Base-by-base conservation (phyloP, 768 basidiomycete genomes). In the Boletus sp. region DNA sequence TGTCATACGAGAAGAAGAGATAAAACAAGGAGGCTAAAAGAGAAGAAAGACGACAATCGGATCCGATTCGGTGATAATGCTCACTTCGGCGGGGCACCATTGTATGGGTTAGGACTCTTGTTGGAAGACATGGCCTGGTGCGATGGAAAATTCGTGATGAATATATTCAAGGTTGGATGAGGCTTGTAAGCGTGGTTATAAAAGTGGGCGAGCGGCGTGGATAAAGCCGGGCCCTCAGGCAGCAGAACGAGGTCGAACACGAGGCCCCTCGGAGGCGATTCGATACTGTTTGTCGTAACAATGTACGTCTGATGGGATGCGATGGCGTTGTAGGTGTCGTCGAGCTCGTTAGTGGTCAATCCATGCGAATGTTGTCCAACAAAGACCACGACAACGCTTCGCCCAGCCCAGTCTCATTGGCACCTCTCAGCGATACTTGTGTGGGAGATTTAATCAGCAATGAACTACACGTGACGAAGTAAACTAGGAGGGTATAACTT, bases 1-100 rank as follows among this genome's bases (percentile, higher is more conserved):
- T 56, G 42, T 33, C 47, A 8, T 47, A 30, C 42, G 18, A 40
- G 20, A n/a, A 52, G 30, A 47, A 29, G 14, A 28, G 30, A 41
- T 24, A 6, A n/a, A 39, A 37, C 10, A 6, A 39, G 36, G 12
- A 10, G 29, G 18, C n/a, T 4, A 17, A 41, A 18, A 41, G 24
- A 33, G 40, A 15, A 12, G 24, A 11, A 24, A 51, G 37, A 39
- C 33, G 47, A 17, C 37, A 14, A 50, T 46, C 35, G 12, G 47
- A 50, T 54, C 35, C 15, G 45, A 52, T 40, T 46, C 15, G 46
- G 11, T 12, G 28, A 60, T 47, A 24, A 48, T 40, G 45, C 72
- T 73, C 57, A 72, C 71, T 72, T 72, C 47, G 71, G 71, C 14
- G 71, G 71, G 33, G 71, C 71, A 28, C 71, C 71, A 5, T 72